These are phyloP conservation scores for Salix brachista DNA, from an alignment of 345 rosid genomes.

Conservation along the genomic window DNA sequence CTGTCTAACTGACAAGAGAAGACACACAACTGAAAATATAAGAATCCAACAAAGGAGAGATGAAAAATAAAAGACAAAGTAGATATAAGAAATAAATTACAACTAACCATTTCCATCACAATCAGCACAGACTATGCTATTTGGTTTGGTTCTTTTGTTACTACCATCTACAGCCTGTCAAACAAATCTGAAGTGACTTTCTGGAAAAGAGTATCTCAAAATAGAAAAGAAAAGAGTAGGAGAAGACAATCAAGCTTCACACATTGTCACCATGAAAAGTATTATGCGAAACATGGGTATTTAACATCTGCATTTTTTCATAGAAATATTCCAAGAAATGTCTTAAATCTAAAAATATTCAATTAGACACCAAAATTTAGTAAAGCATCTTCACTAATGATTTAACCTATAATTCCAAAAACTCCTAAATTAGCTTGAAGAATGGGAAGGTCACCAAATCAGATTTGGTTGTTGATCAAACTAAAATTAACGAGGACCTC, in stretches of 20 bases:
- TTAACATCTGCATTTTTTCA: not conserved
- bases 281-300: not conserved
- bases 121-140: slow-evolving; percentile 66
- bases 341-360: not conserved
- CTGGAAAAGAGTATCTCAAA: not conserved
- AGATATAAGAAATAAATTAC: not conserved
- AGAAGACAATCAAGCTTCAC: not conserved
- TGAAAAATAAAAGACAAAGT: not conserved
- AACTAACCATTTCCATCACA: slow-evolving; percentile 46
- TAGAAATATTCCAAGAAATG: not conserved
- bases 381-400: not conserved
- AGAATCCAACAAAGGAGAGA: not conserved
- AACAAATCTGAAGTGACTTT: slow-evolving; percentile 9
- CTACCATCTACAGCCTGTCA: slow-evolving; percentile 50
- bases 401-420: not conserved
- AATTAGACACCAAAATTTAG: not conserved
- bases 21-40: no score
- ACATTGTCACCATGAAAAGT: not conserved
- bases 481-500: no score
- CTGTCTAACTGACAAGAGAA: not conserved
- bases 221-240: not conserved
- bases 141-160: slow-evolving; percentile 30
- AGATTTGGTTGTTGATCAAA: no score
- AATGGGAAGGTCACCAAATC: not conserved
- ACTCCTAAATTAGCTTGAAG: slow-evolving; percentile 5